A percentile compares a stretch with the other conserved stretches of the same genome.
Evolutionary conservation across 495 filamentous ascomycete genomes (phyloP).

Genomic region (Aspergillus hancockii): DNA sequence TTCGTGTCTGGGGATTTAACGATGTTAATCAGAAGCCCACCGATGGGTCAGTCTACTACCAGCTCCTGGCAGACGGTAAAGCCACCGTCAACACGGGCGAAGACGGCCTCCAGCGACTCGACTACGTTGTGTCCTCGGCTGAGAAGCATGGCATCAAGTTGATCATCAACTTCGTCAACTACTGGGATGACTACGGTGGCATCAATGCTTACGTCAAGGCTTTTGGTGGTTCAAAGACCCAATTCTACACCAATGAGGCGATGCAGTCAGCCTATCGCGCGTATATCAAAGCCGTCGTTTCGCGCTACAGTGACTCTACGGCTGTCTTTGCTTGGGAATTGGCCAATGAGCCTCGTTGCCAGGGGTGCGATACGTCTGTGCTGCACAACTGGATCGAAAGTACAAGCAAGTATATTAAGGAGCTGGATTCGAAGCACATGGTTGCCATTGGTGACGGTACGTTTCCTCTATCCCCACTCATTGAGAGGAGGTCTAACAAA

Average conservation of each 20-base stretch:
- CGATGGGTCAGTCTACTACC: slow-evolving; percentile 58
- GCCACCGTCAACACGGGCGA: slow-evolving; percentile 67
- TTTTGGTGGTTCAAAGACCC: slow-evolving; percentile 56
- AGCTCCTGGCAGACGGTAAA: slow-evolving; percentile 52
- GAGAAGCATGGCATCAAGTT: slow-evolving; percentile 59
- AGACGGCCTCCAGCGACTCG: slow-evolving; percentile 66
- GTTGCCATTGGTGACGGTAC: slow-evolving; percentile 62
- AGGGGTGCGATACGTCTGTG: slow-evolving; percentile 56
- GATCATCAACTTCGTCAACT: slow-evolving; percentile 59
- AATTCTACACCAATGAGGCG: slow-evolving; percentile 57
- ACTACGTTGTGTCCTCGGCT: slow-evolving; percentile 65
- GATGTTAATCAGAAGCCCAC: slow-evolving; percentile 53
- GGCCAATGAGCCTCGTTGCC: slow-evolving; percentile 71
- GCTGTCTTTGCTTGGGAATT: slow-evolving; percentile 74
- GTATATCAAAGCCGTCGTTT: slow-evolving; percentile 64
- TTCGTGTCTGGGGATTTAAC: slow-evolving; percentile 76
- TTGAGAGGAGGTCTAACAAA: neutral
- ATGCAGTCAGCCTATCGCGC: slow-evolving; percentile 61
- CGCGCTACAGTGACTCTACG: slow-evolving; percentile 54
- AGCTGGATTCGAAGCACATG: slow-evolving; percentile 64
- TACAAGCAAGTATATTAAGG: slow-evolving; percentile 64
- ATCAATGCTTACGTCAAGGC: slow-evolving; percentile 63
- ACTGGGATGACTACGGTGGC: slow-evolving; percentile 65
- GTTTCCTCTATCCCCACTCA: neutral
- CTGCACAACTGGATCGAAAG: slow-evolving; percentile 64